Conservation (phyloP, 2,329 filamentous ascomycete species). For the Exophiala dermatitidis region DNA sequence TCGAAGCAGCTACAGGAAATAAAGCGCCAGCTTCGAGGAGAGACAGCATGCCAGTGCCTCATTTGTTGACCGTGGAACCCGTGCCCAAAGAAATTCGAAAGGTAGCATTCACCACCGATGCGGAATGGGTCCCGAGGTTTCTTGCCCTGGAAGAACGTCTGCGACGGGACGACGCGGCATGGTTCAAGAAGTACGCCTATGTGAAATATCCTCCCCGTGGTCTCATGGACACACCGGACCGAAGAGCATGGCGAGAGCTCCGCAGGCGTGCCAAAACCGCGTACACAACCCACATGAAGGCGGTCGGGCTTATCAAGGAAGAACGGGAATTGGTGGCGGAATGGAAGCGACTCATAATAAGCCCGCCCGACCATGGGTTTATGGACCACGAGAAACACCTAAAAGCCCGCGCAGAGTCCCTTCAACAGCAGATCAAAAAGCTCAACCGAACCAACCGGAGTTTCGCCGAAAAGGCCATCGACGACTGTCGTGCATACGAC, state of each 20-base stretch:
- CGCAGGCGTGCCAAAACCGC: slow-evolving; percentile 8
- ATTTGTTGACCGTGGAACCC: slow-evolving; percentile 13
- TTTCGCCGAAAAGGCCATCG: slow-evolving; percentile 22
- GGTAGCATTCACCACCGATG: slow-evolving; percentile 10
- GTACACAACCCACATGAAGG: slow-evolving; percentile 13
- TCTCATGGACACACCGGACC: slow-evolving; percentile 2
- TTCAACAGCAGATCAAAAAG: slow-evolving; percentile 4
- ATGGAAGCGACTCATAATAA: slow-evolving; percentile 6
- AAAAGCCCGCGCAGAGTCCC: slow-evolving; percentile 1
- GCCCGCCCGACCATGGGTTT: background rate
- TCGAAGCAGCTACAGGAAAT: background rate
- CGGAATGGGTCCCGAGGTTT: slow-evolving; percentile 11
- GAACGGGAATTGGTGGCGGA: slow-evolving; percentile 11
- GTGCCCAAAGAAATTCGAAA: slow-evolving; percentile 5
- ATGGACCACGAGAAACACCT: slow-evolving; percentile 4
- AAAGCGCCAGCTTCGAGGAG: background rate
- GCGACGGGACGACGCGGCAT: slow-evolving; percentile 6
- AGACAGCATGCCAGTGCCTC: slow-evolving; percentile 3
- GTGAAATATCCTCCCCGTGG: background rate
- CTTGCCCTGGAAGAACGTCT: slow-evolving; percentile 12
- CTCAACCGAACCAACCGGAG: slow-evolving; percentile 12
- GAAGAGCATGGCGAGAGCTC: slow-evolving; percentile 12
- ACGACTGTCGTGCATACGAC: slow-evolving; percentile 23
- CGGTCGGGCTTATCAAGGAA: slow-evolving; percentile 14
- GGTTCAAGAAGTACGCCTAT: slow-evolving; percentile 4